These are phyloP conservation scores for Nitzschia sp. DNA, from an alignment of 108 stramenopile species.

Conservation along the genomic window DNA sequence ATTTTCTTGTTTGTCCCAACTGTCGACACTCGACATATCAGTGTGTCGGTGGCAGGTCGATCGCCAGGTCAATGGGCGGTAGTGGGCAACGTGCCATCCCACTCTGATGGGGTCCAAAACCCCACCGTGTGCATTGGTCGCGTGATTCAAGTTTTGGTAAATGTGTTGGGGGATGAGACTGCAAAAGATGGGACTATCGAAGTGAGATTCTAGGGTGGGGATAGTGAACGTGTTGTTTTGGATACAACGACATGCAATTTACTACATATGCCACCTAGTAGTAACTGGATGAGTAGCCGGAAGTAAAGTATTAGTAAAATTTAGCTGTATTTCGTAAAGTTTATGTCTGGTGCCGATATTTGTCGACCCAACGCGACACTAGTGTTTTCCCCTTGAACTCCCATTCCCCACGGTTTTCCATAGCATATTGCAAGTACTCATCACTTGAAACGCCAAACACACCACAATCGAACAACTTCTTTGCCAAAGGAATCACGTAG, in stretches of 20 bases:
- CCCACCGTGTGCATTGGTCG: slow-evolving; percentile 38
- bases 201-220: slow-evolving; percentile 25
- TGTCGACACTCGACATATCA: slow-evolving; percentile 36
- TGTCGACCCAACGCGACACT: slow-evolving; percentile 1
- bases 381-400: slow-evolving; percentile 6
- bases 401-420: slow-evolving; percentile 14
- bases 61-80: slow-evolving; percentile 43
- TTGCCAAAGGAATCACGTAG: slow-evolving; percentile 22
- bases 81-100: slow-evolving; percentile 56
- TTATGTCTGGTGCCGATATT: not conserved
- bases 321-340: not conserved
- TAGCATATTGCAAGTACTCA: slow-evolving; percentile 19
- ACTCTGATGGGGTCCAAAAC: slow-evolving; percentile 8
- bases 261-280: too few relatives aligned
- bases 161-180: slow-evolving; percentile 38
- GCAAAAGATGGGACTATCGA: slow-evolving; percentile 48
- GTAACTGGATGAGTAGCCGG: not conserved
- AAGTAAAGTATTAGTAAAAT: not conserved
- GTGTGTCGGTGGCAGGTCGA: slow-evolving; percentile 49
- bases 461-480: slow-evolving; percentile 22
- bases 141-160: slow-evolving; percentile 46
- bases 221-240: too few relatives aligned
- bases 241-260: too few relatives aligned
- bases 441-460: slow-evolving; percentile 28
- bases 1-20: slow-evolving; percentile 65